Evolutionary conservation across 441 rosid species (phyloP), one percentile per base, ranked within the genome.

Genomic region (Adansonia grandidieri): DNA sequence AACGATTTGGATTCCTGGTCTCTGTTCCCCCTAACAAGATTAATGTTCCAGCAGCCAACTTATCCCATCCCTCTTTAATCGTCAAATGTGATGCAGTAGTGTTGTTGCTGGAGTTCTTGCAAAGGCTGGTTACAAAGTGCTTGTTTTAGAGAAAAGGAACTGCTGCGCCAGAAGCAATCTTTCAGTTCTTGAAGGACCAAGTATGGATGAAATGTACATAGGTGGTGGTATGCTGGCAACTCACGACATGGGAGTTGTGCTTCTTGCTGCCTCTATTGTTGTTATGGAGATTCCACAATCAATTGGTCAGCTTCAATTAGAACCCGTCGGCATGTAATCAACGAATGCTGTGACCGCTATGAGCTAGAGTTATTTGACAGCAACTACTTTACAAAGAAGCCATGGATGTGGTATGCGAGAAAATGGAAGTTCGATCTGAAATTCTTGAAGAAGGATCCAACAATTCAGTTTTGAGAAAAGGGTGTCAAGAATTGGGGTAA

Each of bases 241-340:
- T 0, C 84, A 90, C 15, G 92, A 94, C 73, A 85, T 79, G 88
- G 86, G 90, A 11, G 75, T 85, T 6, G 75, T 88, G 53, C 6
- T 94, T 6, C 91, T 94, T 8, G 97, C 96, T 0, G 97, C 97
- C 4, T 91, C 97, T 0, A 92, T 96, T 0, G 96, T 94, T 11
- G 97, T 32, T 32, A 96, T 61, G 98, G 98, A 2, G 98, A 96
- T 9, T 94, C 97, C 0, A 79, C 98, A 0, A 80, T 94, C 74
- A 94, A 94, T 75, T 94, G 98, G 97, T 92, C 96, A 0, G 96
- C 97, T 60, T 91, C 96, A 0, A 78, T 94, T 3, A 85, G 73
- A 74, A 91, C 98, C 68, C 98, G 97, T 0, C 83, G 83, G 17
- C 89, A 91, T 79, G 96, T 94, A 32, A 86, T 85, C 62, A 85